These are phyloP conservation scores for Jaminaea rosea DNA, from an alignment of 1,284 basidiomycete genomes.

Conservation along the genomic window DNA sequence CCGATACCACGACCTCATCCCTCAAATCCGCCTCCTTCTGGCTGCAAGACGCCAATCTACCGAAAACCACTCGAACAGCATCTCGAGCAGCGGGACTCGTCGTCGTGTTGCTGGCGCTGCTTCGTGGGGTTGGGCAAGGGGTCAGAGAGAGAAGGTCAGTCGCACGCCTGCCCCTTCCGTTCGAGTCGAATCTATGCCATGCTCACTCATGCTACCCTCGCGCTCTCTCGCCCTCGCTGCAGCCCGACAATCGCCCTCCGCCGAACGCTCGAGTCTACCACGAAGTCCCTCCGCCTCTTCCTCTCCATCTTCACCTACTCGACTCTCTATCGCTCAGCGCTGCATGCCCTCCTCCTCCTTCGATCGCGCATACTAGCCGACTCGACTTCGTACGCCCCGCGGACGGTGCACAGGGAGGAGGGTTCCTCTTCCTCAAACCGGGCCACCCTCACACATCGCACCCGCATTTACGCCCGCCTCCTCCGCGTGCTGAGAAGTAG, in stretches of 20 bases:
- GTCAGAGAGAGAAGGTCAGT: conserved; percentile 21
- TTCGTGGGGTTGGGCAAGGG: conserved; percentile 21
- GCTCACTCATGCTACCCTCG: background rate
- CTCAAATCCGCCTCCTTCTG: background rate
- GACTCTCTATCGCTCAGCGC: conserved; percentile 20
- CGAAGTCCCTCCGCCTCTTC: conserved; percentile 17
- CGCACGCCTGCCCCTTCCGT: too few species aligned
- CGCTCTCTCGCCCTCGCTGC: background rate
- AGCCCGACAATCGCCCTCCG: conserved; percentile 13
- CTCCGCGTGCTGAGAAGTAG: conserved; percentile 1
- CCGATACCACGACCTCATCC: too few species aligned
- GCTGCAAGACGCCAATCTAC: conserved; percentile 8
- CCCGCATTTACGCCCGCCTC: conserved; percentile 15
- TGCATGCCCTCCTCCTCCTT: conserved; percentile 13
- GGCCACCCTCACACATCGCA: conserved; percentile 8
- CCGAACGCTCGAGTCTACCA: conserved; percentile 13
- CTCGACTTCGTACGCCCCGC: conserved; percentile 3
- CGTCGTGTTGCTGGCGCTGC: conserved; percentile 15
- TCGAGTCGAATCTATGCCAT: background rate
- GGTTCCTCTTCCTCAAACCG: too few species aligned
- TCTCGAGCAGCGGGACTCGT: conserved; percentile 18
- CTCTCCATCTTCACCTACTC: conserved; percentile 21
- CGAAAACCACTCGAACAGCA: conserved; percentile 13
- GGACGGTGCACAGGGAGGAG: background rate
- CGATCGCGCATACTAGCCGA: conserved; percentile 11